These are phyloP conservation scores for Oryza meridionalis DNA, from an alignment of 176 grass and related monocot genomes.

Conservation along the genomic window DNA sequence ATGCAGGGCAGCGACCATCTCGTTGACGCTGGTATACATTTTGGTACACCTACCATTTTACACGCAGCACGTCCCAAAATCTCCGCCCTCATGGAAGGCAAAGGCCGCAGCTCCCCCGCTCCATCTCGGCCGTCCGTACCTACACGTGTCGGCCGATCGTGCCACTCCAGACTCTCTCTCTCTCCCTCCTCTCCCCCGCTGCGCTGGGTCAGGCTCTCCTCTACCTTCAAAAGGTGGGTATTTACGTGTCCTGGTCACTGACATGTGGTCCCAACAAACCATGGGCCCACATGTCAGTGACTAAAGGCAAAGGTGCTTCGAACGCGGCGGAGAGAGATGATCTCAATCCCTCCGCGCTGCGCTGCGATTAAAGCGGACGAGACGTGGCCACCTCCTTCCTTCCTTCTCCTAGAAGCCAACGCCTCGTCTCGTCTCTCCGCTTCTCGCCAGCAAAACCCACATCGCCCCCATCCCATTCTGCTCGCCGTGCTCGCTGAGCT, in stretches of 20 bases:
- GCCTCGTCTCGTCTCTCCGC: not conserved
- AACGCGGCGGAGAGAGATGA: too few relatives aligned
- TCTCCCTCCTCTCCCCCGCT: too few relatives aligned
- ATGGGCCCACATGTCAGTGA: too few relatives aligned
- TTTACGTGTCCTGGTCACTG: too few relatives aligned
- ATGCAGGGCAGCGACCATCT: too few relatives aligned
- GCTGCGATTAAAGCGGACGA: not conserved
- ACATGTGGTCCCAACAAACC: too few relatives aligned
- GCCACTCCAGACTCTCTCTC: too few relatives aligned
- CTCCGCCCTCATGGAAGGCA: not conserved
- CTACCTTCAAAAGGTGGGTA: too few relatives aligned
- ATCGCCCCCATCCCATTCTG: not conserved
- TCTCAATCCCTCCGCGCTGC: not conserved
- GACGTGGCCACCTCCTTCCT: not conserved
- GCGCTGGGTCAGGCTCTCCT: too few relatives aligned
- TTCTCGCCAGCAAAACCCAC: not conserved
- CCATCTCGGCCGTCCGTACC: not conserved
- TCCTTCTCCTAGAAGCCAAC: conserved; percentile 7
- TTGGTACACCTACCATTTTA: not conserved
- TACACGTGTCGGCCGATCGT: not conserved
- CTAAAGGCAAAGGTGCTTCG: too few relatives aligned
- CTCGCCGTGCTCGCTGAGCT: not conserved
- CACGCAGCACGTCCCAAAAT: not conserved
- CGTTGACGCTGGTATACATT: too few relatives aligned
- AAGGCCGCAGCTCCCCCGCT: not conserved